Conservation (phyloP, 345 rosid species). For the Populus euphratica region DNA sequence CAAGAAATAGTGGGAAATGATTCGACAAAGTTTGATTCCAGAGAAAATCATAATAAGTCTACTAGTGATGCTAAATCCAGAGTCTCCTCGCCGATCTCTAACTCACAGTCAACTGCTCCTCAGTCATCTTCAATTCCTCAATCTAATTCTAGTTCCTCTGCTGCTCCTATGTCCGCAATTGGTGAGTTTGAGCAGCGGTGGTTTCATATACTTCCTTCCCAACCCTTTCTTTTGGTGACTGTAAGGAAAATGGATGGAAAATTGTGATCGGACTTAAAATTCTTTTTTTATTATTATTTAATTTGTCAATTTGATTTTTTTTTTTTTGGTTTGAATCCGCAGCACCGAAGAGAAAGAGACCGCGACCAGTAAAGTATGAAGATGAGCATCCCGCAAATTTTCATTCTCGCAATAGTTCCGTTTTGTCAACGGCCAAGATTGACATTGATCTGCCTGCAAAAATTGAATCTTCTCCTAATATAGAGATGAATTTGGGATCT, state of each 20-base stretch:
- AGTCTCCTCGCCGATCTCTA: constrained; percentile 86
- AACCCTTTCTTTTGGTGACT: background rate
- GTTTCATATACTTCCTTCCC: background rate
- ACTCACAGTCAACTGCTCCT: constrained; percentile 42
- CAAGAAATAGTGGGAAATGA: constrained; percentile 51
- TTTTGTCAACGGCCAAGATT: constrained; percentile 45
- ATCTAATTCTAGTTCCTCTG: constrained; percentile 57
- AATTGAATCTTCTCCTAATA: constrained; percentile 40
- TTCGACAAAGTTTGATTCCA: constrained; percentile 34
- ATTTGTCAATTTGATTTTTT: background rate
- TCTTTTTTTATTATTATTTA: background rate
- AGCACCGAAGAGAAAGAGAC: constrained; percentile 96
- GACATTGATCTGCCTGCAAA: constrained; percentile 54
- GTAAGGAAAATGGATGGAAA: background rate
- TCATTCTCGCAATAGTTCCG: constrained; percentile 43
- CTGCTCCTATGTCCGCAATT: constrained; percentile 46
- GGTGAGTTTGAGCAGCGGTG: constrained; percentile 42
- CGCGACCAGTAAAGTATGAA: constrained; percentile 73
- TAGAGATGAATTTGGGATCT: constrained; percentile 35
- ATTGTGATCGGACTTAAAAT: background rate
- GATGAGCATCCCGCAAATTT: constrained; percentile 58
- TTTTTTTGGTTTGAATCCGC: constrained; percentile 18
- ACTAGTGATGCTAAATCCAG: constrained; percentile 66
- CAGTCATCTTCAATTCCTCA: constrained; percentile 54
- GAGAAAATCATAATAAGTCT: constrained; percentile 36